Evolutionary conservation across 352 stramenopile genomes (phyloP).

Genomic region (Saprolegnia parasitica): DNA sequence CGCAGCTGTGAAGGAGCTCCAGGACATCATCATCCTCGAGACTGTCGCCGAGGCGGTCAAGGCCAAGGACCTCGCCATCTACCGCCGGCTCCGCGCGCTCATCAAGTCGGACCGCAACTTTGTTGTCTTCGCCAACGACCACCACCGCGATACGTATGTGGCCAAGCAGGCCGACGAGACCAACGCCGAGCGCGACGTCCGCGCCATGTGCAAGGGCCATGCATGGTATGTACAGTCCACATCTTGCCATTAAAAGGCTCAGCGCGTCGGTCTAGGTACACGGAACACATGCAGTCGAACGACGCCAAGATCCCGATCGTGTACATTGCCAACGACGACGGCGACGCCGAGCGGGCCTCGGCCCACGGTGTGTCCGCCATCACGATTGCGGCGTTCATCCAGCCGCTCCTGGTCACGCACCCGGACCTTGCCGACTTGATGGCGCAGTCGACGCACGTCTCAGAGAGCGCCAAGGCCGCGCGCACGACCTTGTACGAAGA

Average conservation of each 20-base stretch:
- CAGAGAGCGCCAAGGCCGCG: conserved; percentile 37
- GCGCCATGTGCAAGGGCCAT: conserved; percentile 14
- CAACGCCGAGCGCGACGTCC: conserved; percentile 9
- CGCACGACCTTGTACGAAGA: conserved; percentile 62
- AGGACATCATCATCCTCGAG: conserved; percentile 86
- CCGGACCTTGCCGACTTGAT: conserved; percentile 61
- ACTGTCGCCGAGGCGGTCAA: conserved; percentile 89
- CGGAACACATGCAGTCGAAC: conserved; percentile 2
- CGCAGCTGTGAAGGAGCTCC: conserved; percentile 52
- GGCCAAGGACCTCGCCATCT: conserved; percentile 82
- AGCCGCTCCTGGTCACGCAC: conserved; percentile 41
- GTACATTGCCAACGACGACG: conserved; percentile 20
- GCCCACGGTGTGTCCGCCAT: conserved; percentile 46
- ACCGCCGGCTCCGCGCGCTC: conserved; percentile 83
- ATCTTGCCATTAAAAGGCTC: neutral
- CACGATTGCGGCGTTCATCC: conserved; percentile 60
- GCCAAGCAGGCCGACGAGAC: conserved; percentile 59
- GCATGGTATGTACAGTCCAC: conserved; percentile 9
- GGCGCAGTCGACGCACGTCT: conserved; percentile 36
- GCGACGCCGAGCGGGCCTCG: conserved; percentile 35
- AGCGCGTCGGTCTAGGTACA: conserved; percentile 13
- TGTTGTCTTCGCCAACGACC: conserved; percentile 92
- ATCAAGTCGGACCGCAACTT: conserved; percentile 85
- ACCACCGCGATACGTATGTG: conserved; percentile 79
- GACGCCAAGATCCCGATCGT: conserved; percentile 2